Conservation (phyloP, 345 rosid species). For the Linum lewisii region DNA sequence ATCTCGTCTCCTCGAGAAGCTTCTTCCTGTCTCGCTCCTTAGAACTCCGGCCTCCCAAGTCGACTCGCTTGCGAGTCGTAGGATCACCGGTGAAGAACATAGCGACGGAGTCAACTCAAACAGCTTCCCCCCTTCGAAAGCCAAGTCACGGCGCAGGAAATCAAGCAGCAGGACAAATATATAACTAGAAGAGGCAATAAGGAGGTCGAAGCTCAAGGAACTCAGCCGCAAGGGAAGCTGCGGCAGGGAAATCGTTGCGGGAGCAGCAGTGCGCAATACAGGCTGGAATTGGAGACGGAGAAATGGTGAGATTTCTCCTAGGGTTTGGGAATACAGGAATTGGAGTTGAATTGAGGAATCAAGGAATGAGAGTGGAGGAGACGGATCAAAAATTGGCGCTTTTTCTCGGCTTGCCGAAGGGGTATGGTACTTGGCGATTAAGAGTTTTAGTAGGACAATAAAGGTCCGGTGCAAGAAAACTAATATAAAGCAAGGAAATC, state of each 20-base stretch:
- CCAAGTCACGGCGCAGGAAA: background rate
- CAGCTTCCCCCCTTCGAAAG: background rate
- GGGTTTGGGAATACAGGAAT: too few relatives aligned
- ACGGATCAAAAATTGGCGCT: background rate
- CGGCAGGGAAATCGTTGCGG: background rate
- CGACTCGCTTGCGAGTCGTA: slow-evolving; percentile 87
- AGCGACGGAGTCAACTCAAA: background rate
- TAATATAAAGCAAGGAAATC: too few relatives aligned
- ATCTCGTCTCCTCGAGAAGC: slow-evolving; percentile 86
- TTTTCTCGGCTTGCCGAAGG: background rate
- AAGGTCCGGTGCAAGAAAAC: background rate
- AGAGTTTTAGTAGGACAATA: background rate
- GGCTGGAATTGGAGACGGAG: background rate
- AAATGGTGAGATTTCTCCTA: too few relatives aligned
- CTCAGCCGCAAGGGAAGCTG: background rate
- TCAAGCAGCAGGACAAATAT: background rate
- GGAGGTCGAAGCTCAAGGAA: background rate
- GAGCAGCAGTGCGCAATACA: background rate
- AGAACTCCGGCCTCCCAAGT: slow-evolving; percentile 94
- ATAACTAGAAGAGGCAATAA: background rate
- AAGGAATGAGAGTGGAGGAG: background rate
- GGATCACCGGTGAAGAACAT: slow-evolving; percentile 98
- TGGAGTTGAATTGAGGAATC: too few relatives aligned
- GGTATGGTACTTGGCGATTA: background rate
- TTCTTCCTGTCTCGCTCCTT: slow-evolving; percentile 94